Evolutionary conservation across 257 asterid genomes (phyloP).

Genomic region (Plectranthus barbatus): DNA sequence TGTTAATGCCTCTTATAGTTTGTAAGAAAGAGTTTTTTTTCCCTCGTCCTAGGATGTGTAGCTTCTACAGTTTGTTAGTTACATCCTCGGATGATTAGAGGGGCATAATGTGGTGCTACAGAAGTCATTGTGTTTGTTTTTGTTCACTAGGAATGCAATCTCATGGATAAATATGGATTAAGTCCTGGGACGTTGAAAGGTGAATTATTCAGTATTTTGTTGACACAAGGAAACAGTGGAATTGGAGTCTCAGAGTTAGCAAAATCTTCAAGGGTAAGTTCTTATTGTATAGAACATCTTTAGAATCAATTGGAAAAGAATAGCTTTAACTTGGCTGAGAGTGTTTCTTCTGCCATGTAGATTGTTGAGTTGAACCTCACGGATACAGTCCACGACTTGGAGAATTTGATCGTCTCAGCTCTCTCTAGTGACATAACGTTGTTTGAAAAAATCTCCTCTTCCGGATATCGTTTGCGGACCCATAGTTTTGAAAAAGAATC

Average conservation of each 20-base stretch:
- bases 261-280: constrained; percentile 66
- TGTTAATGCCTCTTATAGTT: not conserved
- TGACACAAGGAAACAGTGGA: constrained; percentile 62
- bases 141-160: constrained; percentile 57
- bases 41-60: constrained; percentile 4
- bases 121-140: constrained; percentile 3
- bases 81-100: not conserved
- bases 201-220: constrained; percentile 65
- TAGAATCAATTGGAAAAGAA: not conserved
- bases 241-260: constrained; percentile 78
- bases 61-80: constrained; percentile 10
- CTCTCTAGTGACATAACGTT: constrained; percentile 82
- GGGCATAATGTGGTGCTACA: constrained; percentile 1
- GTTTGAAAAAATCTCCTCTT: constrained; percentile 85
- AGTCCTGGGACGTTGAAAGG: constrained; percentile 81
- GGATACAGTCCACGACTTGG: constrained; percentile 41
- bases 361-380: constrained; percentile 62
- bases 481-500: constrained; percentile 46
- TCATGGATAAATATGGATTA: constrained; percentile 74
- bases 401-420: constrained; percentile 51
- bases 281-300: not conserved
- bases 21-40: not conserved
- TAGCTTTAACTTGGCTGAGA: constrained; percentile 3
- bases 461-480: constrained; percentile 78
- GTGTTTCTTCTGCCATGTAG: constrained; percentile 38